These are phyloP conservation scores for Talaromyces sp. DNA, from an alignment of 2,329 filamentous ascomycete genomes.

Conservation along the genomic window DNA sequence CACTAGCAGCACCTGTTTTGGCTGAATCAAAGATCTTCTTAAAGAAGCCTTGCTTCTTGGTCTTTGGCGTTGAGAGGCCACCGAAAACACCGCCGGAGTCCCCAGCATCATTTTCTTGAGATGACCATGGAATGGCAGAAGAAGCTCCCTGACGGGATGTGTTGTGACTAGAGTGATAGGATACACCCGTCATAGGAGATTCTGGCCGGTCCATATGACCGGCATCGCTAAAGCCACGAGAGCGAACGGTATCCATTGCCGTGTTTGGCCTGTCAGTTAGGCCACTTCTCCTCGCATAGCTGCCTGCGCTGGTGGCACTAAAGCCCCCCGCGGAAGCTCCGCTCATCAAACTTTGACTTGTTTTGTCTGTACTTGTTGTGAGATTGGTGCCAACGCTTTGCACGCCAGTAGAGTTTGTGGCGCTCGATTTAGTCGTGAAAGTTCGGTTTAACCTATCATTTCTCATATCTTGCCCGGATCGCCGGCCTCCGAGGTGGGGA, in stretches of 20 bases:
- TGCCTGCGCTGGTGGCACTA: conserved; percentile 93
- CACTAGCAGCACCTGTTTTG: conserved; percentile 89
- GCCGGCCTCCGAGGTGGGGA: conserved; percentile 42
- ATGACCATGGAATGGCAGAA: conserved; percentile 65
- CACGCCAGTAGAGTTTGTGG: conserved; percentile 73
- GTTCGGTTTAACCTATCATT: conserved; percentile 72
- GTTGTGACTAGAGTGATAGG: conserved; percentile 86
- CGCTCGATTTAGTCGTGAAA: conserved; percentile 84
- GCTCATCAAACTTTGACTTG: conserved; percentile 88
- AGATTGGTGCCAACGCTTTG: conserved; percentile 67
- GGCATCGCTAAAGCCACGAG: conserved; percentile 43
- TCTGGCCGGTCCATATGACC: conserved; percentile 48
- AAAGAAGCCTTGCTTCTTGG: conserved; percentile 86
- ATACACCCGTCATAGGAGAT: conserved; percentile 71
- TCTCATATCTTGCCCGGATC: conserved; percentile 72
- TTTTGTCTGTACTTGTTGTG: conserved; percentile 74
- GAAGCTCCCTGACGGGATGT: conserved; percentile 59
- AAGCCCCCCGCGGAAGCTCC: conserved; percentile 86
- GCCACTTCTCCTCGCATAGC: conserved; percentile 71
- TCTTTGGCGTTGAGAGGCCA: conserved; percentile 73
- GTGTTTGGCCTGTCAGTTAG: conserved; percentile 48
- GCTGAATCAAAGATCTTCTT: conserved; percentile 93
- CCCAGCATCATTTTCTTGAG: conserved; percentile 50
- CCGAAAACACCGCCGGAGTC: conserved; percentile 73
- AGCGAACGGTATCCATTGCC: conserved; percentile 43